Evolutionary conservation across 2,329 filamentous ascomycete genomes (phyloP), one percentile per base, ranked within the genome.

Genomic region (Curvularia verruculosa): DNA sequence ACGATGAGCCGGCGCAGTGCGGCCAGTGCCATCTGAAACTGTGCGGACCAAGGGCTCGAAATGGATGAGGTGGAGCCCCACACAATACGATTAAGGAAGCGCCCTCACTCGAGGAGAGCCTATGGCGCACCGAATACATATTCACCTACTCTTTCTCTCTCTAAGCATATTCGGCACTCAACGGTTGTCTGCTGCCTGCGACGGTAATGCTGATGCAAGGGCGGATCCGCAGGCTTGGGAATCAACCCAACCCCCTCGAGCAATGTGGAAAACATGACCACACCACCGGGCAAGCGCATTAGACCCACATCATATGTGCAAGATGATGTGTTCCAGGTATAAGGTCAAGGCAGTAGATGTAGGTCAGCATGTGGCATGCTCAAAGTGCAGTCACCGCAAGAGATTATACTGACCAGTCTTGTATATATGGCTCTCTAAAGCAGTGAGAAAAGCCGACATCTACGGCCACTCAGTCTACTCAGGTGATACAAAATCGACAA

Each of bases 191-290:
- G 7, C 43, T 40, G 19, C 47, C 51, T 59, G 70, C 62, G 61
- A 52, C 55, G 54, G 60, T 53, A 61, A 66, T 68, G 63, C 63
- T 69, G 56, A 66, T 61, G 61, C 65, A 73, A 71, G 66, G 63
- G 65, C 54, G 52, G 49, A 43, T 56, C 61, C 55, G 61, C 40
- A 57, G 60, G 54, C 54, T 58, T 23, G 54, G 46, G 54, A 41
- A 40, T 18, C 48, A 40, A 40, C 41, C 52, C 54, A 59, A 54
- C 29, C 54, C 58, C 39, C 57, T 43, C 50, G 13, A 57, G 45
- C 28, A 58, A 36, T 40, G 49, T 54, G 29, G 56, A 49, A 52
- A 65, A 59, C 47, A 59, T 66, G 63, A 59, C 63, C 36, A 57
- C 46, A 58, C 54, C 52, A 45, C 54, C 50, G 65, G 53, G 69